Evolutionary conservation across 2,329 filamentous ascomycete species (phyloP).

Genomic region (Botrytis cinerea): DNA sequence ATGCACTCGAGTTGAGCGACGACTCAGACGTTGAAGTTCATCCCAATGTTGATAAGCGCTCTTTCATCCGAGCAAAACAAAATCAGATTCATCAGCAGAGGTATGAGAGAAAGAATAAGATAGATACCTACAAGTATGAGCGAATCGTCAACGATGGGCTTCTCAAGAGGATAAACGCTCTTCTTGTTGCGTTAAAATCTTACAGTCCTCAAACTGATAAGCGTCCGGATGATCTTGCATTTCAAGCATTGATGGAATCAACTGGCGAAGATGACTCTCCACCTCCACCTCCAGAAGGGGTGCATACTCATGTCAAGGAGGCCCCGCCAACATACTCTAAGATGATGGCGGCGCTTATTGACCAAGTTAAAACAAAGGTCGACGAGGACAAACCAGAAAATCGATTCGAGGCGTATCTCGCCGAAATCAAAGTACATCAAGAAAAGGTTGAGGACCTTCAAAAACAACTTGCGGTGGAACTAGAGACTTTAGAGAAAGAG

Average conservation of each 20-base stretch:
- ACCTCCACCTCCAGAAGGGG: conserved; percentile 72
- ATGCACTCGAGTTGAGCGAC: conserved; percentile 93
- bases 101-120: conserved; percentile 80
- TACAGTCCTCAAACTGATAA: conserved; percentile 69
- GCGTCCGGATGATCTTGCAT: conserved; percentile 77
- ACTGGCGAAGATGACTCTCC: conserved; percentile 74
- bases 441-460: conserved; percentile 78
- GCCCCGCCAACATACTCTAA: conserved; percentile 86
- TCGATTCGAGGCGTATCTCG: conserved; percentile 73
- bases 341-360: conserved; percentile 97
- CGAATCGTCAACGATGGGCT: conserved; percentile 90
- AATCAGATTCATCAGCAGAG: conserved; percentile 94
- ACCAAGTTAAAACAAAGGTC: conserved; percentile 80
- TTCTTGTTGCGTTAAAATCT: conserved; percentile 73
- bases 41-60: conserved; percentile 97
- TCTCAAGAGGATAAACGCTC: conserved; percentile 75
- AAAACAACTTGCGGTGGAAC: conserved; percentile 69
- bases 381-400: conserved; percentile 69
- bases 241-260: conserved; percentile 84
- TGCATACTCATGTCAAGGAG: conserved; percentile 70
- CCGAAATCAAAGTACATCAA: conserved; percentile 75
- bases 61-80: conserved; percentile 98
- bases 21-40: conserved; percentile 98
- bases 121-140: conserved; percentile 90
- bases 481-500: conserved; percentile 80